Conservation (phyloP, 257 asterid genomes). For the Prunella vulgaris region DNA sequence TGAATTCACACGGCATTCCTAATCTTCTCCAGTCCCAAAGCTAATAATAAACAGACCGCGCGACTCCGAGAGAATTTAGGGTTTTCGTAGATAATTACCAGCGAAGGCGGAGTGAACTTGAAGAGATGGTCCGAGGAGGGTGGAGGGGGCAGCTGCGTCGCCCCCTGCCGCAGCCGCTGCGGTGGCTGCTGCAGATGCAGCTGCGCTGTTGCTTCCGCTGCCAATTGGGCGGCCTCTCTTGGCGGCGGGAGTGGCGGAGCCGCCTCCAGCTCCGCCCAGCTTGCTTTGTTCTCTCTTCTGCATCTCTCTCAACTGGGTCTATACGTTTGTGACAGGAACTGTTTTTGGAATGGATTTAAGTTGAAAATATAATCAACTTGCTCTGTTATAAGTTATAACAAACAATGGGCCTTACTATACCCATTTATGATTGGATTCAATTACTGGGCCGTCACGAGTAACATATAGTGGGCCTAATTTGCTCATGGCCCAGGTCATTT, state of each 20-base stretch:
- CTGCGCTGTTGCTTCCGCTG: slow-evolving; percentile 48
- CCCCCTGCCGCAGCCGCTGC: slow-evolving; percentile 44
- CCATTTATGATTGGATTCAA: too few relatives aligned
- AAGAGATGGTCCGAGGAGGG: slow-evolving; percentile 88
- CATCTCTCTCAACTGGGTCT: slow-evolving; percentile 35
- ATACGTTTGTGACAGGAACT: neutral
- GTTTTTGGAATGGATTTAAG: neutral
- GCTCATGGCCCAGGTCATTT: too few relatives aligned
- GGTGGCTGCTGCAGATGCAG: slow-evolving; percentile 39
- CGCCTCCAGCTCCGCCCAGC: slow-evolving; percentile 58
- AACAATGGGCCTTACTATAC: neutral
- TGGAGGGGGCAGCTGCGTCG: slow-evolving; percentile 64
- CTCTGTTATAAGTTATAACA: neutral
- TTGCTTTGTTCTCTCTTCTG: slow-evolving; percentile 84
- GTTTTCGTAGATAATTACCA: slow-evolving; percentile 43
- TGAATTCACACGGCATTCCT: neutral
- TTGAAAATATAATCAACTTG: neutral
- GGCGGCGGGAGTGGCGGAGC: slow-evolving; percentile 70
- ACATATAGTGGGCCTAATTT: too few relatives aligned
- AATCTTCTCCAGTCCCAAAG: slow-evolving; percentile 1
- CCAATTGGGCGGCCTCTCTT: slow-evolving; percentile 95
- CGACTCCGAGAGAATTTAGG: slow-evolving; percentile 19
- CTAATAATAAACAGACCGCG: neutral
- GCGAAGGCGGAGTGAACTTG: slow-evolving; percentile 91
- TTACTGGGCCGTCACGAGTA: too few relatives aligned